Conservation (phyloP, 768 basidiomycete genomes). For the Boletellus ananiceps region DNA sequence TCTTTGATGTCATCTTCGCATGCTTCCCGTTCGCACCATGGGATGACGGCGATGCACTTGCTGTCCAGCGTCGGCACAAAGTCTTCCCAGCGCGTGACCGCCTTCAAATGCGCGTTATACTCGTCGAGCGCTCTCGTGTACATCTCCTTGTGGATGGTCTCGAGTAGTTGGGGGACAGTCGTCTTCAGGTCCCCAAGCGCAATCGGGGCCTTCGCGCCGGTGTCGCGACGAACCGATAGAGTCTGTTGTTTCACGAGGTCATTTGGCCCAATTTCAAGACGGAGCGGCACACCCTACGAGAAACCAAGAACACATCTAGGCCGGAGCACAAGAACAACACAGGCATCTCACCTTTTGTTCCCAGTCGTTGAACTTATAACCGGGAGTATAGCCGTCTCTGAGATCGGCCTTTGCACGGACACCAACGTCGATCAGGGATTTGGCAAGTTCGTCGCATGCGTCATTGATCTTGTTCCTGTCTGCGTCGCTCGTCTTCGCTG, state of each 20-base stretch:
- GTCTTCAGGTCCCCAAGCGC: constrained; percentile 44
- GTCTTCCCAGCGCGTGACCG: constrained; percentile 85
- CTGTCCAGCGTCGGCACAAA: constrained; percentile 86
- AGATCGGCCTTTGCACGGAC: constrained; percentile 87
- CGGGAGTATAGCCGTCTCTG: constrained; percentile 94
- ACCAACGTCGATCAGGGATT: constrained; percentile 64
- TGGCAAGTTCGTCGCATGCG: constrained; percentile 73
- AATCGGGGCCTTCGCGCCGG: constrained; percentile 55
- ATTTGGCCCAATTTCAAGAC: constrained; percentile 94
- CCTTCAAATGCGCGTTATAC: constrained; percentile 67
- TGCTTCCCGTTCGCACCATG: constrained; percentile 91
- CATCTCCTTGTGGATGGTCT: constrained; percentile 88
- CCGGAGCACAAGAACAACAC: neutral
- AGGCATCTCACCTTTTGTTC: constrained; percentile 76
- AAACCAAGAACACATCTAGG: neutral
- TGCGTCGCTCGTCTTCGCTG: constrained; percentile 71
- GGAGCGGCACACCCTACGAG: constrained; percentile 85
- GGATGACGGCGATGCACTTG: constrained; percentile 84
- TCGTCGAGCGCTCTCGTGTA: constrained; percentile 68
- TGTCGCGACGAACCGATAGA: constrained; percentile 78
- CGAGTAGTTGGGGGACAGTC: constrained; percentile 61
- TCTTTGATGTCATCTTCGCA: constrained; percentile 99
- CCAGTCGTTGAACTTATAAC: constrained; percentile 99
- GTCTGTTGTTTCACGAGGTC: constrained; percentile 83
- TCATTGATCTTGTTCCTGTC: constrained; percentile 67